Conservation (phyloP, 2,329 filamentous ascomycete genomes). For the Cytospora schulzeri region DNA sequence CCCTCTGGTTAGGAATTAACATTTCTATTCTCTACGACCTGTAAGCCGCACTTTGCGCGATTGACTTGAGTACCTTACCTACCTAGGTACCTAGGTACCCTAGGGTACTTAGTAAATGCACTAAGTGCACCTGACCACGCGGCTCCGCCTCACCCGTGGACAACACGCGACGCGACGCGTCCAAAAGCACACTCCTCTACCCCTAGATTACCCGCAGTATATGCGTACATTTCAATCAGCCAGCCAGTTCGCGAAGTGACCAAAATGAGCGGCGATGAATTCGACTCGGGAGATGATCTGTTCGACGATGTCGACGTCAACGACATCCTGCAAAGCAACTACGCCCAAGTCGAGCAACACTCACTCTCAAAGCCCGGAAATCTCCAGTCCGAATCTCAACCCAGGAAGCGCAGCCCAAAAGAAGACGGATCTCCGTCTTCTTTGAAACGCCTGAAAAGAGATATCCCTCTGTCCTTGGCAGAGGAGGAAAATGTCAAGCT, state of each 20-base stretch:
- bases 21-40: too few species aligned
- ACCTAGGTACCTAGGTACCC: too few species aligned
- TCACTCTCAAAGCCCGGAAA: not conserved
- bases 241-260: not conserved
- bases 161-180: conserved; percentile 12
- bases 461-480: not conserved
- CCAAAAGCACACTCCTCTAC: not conserved
- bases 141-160: not conserved
- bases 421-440: not conserved
- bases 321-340: conserved; percentile 19
- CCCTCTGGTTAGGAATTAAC: too few species aligned
- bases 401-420: not conserved
- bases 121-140: not conserved
- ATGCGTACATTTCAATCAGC: not conserved
- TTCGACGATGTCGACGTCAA: conserved; percentile 34
- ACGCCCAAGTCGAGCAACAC: conserved; percentile 13
- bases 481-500: conserved; percentile 21
- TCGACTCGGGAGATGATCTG: conserved; percentile 39
- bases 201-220: not conserved
- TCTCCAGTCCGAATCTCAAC: not conserved
- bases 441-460: conserved; percentile 21
- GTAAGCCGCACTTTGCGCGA: too few species aligned
- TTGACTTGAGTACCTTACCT: too few species aligned
- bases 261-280: conserved; percentile 31
- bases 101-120: too few species aligned